A percentile compares a stretch with the other conserved stretches of the same genome.
phyloP scores from a whole-genome alignment of 768 basidiomycete species.

The Hygrophorus pudorinus region DNA sequence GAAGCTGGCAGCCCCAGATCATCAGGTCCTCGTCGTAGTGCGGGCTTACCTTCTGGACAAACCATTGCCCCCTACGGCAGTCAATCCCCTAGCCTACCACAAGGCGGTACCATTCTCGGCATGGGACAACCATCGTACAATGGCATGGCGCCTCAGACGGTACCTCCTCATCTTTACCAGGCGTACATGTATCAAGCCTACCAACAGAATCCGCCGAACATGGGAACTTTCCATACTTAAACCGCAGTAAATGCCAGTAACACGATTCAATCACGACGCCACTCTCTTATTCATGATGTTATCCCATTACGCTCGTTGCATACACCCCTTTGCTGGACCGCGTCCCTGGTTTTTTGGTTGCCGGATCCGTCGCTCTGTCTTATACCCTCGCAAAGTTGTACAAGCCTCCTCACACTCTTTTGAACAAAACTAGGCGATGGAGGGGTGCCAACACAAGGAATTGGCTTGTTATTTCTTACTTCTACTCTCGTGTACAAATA shows the following conservation, averaged over 20 bases:
- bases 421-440: background rate
- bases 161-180: constrained; percentile 63
- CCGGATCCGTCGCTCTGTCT: background rate
- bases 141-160: constrained; percentile 46
- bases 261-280: constrained; percentile 15
- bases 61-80: constrained; percentile 41
- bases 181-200: constrained; percentile 82
- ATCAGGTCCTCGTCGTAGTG: constrained; percentile 35
- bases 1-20: constrained; percentile 40
- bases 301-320: background rate
- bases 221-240: constrained; percentile 70
- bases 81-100: constrained; percentile 53
- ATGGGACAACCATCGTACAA: constrained; percentile 62
- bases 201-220: constrained; percentile 67
- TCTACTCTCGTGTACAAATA: background rate
- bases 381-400: background rate
- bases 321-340: background rate
- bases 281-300: background rate
- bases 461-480: background rate
- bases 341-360: constrained; percentile 2
- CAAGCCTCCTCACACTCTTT: background rate
- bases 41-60: constrained; percentile 38
- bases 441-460: background rate
- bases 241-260: constrained; percentile 19
- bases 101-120: constrained; percentile 45